Evolutionary conservation across 306 rosid genomes (phyloP).

Genomic region (Cicer chorassanicum): DNA sequence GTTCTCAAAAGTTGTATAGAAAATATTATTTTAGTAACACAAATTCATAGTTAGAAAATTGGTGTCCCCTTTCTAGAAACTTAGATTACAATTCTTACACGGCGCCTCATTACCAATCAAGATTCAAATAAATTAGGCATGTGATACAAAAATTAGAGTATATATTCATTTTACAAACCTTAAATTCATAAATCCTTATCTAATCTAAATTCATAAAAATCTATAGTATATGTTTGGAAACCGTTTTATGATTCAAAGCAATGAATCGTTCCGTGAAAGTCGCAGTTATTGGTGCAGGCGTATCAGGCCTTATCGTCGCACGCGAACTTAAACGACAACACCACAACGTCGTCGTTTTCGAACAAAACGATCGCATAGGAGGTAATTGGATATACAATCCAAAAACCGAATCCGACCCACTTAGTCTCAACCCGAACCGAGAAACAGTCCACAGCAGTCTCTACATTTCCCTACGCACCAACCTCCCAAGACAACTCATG

Average conservation of each 20-base stretch:
- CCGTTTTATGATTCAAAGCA: not conserved
- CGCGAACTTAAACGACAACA: conserved; percentile 42
- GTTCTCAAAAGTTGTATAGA: too few relatives aligned
- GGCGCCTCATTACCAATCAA: not conserved
- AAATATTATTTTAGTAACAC: too few relatives aligned
- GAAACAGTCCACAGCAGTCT: conserved; percentile 44
- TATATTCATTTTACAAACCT: too few relatives aligned
- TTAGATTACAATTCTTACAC: not conserved
- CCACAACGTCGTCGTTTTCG: conserved; percentile 46
- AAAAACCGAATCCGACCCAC: conserved; percentile 46
- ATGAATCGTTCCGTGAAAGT: conserved; percentile 33
- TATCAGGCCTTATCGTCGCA: conserved; percentile 43
- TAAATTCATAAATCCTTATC: too few relatives aligned
- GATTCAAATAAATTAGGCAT: not conserved
- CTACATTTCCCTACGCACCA: conserved; percentile 45
- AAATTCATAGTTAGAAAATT: too few relatives aligned
- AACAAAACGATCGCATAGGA: conserved; percentile 40
- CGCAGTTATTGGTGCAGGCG: conserved; percentile 51
- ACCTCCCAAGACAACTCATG: conserved; percentile 47
- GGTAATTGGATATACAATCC: conserved; percentile 50
- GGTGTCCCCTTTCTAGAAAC: not conserved
- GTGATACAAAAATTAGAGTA: not conserved
- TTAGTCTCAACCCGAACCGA: conserved; percentile 42
- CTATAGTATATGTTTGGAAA: not conserved
- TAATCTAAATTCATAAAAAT: too few relatives aligned